phyloP scores from a whole-genome alignment of 1,284 basidiomycete species.

The Takashimella tepidaria region DNA sequence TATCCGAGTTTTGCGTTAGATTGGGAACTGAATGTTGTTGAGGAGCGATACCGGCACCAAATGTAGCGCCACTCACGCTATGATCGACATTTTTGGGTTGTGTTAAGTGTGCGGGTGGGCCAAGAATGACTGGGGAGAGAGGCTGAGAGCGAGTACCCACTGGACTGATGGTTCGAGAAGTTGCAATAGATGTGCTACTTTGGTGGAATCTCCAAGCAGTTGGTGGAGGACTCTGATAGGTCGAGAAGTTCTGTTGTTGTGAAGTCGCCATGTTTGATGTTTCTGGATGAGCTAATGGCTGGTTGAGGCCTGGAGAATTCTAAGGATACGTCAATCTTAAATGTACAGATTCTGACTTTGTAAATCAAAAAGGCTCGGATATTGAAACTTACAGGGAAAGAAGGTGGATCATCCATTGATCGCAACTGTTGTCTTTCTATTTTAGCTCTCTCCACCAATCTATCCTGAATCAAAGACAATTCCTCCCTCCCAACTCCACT shows the following conservation, averaged over 20 bases:
- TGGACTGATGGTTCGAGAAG: background rate
- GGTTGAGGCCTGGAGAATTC: background rate
- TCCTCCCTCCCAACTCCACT: conserved; percentile 37
- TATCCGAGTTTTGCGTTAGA: too few relatives aligned
- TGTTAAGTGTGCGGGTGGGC: background rate
- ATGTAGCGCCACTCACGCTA: background rate
- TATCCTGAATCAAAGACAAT: conserved; percentile 29
- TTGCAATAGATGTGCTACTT: background rate
- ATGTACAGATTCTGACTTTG: background rate
- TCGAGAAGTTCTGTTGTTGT: background rate
- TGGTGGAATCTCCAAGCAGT: background rate
- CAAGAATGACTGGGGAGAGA: background rate
- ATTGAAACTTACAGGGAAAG: background rate
- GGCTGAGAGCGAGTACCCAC: background rate
- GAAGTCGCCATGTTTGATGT: background rate
- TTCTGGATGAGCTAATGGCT: background rate
- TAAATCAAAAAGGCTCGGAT: background rate
- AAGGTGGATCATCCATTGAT: conserved; percentile 1
- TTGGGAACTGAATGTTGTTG: too few relatives aligned
- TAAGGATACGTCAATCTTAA: too few relatives aligned
- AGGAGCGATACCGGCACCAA: too few relatives aligned
- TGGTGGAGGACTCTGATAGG: background rate
- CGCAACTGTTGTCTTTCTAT: conserved; percentile 30
- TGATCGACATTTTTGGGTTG: background rate
- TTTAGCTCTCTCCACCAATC: conserved; percentile 36